Evolutionary conservation across 2,329 filamentous ascomycete species (phyloP).

Genomic region (Xylariaceae sp.): DNA sequence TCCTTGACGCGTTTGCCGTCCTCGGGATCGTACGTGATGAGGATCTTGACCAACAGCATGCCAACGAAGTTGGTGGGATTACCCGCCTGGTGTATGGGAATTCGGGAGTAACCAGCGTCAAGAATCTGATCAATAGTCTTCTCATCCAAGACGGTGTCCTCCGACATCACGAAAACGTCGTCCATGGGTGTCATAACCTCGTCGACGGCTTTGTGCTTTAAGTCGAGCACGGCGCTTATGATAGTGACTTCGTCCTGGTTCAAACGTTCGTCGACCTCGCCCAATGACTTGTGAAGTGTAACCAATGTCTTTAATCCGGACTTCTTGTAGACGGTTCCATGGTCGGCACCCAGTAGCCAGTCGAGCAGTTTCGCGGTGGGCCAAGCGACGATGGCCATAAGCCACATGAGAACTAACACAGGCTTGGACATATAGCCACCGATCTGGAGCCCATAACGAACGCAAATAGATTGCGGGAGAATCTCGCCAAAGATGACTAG

Average conservation of each 20-base stretch:
- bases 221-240: slow-evolving; percentile 90
- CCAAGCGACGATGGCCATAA: slow-evolving; percentile 86
- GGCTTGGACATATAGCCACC: slow-evolving; percentile 89
- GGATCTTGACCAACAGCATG: slow-evolving; percentile 96
- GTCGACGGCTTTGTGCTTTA: slow-evolving; percentile 93
- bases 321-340: slow-evolving; percentile 97
- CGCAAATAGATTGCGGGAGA: slow-evolving; percentile 91
- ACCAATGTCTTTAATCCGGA: slow-evolving; percentile 94
- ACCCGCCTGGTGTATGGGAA: slow-evolving; percentile 86
- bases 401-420: slow-evolving; percentile 85
- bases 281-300: slow-evolving; percentile 87
- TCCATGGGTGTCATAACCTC: slow-evolving; percentile 99
- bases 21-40: slow-evolving; percentile 97
- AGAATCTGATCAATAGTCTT: slow-evolving; percentile 91
- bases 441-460: slow-evolving; percentile 91
- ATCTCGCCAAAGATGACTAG: slow-evolving; percentile 97
- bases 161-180: slow-evolving; percentile 95
- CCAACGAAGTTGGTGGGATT: slow-evolving; percentile 87
- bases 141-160: slow-evolving; percentile 89
- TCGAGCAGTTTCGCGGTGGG: slow-evolving; percentile 95
- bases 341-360: slow-evolving; percentile 86
- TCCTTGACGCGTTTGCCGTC: slow-evolving; percentile 83
- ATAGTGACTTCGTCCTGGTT: slow-evolving; percentile 99
- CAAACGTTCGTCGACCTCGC: slow-evolving; percentile 79
- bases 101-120: slow-evolving; percentile 89